Evolutionary conservation across 164 flowering plant species (phyloP), one percentile per base, ranked within the genome.

Genomic region (Protea cynaroides): DNA sequence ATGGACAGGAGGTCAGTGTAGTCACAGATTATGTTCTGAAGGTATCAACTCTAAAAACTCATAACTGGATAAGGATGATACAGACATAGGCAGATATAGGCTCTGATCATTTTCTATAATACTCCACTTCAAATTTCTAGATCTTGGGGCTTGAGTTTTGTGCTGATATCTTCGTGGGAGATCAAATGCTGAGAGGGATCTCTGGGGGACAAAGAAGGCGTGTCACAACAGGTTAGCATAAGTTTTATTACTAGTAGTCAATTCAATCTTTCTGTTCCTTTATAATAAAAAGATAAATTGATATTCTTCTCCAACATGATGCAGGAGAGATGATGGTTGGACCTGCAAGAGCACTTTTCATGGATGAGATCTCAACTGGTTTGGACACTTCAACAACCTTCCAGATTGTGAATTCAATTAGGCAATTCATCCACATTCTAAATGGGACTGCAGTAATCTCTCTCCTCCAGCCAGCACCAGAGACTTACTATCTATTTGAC

Each of bases 331-430:
- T 88, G 92, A 68, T 90, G 52, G 97, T 90, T 37, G 94, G 92
- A 63, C 97, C 92, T 1, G 75, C 90, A 54, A 81, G 70, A 43
- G 87, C 80, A 9, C 68, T 90, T 47, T 84, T 90, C 71, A 90
- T 90, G 97, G 97, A 90, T 58, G 95, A 88, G 75, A 90, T 90
- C 71, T 90, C 97, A 0, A 90, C 90, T 8, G 97, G 97, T 38
- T 68, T 90, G 58, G 95, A 90, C 72, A 90, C 88, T 65, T 90
- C 95, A 1, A 90, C 94, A 12, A 88, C 94, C 10, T 90, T 43
- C 67, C 84, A 83, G 61, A 85, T 90, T 58, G 85, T 88, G 69
- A 86, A 86, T 57, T 78, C 83, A 17, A 56, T 90, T 0, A 71
- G 70, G 71, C 86, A 90, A 55, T 54, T 65, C 4, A 71, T 83